Evolutionary conservation across 192 early-diverging fungal genomes (phyloP).

Genomic region (Coemansia sp.): DNA sequence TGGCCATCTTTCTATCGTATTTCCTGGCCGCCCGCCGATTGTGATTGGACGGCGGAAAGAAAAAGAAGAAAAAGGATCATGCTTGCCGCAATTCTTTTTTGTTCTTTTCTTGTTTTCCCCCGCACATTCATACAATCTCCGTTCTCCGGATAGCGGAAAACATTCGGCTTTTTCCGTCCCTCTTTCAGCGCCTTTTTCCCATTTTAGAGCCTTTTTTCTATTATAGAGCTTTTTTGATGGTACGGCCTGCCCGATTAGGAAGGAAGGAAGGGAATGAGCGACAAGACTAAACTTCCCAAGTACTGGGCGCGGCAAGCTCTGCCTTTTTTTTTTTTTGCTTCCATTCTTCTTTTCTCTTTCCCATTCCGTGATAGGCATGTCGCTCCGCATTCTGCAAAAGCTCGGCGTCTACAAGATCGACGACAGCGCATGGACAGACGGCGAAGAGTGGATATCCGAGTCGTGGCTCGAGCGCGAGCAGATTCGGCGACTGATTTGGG

Average conservation of each 20-base stretch:
- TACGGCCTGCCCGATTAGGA: too few relatives aligned
- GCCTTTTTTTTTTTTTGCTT: neutral
- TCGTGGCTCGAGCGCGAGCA: constrained; percentile 55
- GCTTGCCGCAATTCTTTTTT: too few relatives aligned
- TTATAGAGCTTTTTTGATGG: too few relatives aligned
- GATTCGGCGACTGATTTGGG: constrained; percentile 41
- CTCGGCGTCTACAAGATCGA: constrained; percentile 47
- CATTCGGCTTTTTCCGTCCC: neutral
- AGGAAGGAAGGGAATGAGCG: too few relatives aligned
- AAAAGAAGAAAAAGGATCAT: too few relatives aligned
- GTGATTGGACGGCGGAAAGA: too few relatives aligned
- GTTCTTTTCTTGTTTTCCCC: neutral
- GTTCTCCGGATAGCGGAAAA: constrained; percentile 7
- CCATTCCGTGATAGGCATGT: constrained; percentile 19
- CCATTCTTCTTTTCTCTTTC: neutral
- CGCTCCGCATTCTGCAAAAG: constrained; percentile 42
- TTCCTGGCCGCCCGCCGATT: too few relatives aligned
- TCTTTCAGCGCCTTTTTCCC: neutral
- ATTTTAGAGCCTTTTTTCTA: neutral
- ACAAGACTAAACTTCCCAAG: too few relatives aligned
- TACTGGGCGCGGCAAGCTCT: neutral
- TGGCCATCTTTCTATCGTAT: too few relatives aligned
- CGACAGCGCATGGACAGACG: constrained; percentile 33
- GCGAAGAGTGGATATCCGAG: constrained; percentile 39
- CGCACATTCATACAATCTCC: neutral